Base-by-base conservation (phyloP, 805 yeast genomes). In the Yamadazyma takamatsuzukensis region DNA sequence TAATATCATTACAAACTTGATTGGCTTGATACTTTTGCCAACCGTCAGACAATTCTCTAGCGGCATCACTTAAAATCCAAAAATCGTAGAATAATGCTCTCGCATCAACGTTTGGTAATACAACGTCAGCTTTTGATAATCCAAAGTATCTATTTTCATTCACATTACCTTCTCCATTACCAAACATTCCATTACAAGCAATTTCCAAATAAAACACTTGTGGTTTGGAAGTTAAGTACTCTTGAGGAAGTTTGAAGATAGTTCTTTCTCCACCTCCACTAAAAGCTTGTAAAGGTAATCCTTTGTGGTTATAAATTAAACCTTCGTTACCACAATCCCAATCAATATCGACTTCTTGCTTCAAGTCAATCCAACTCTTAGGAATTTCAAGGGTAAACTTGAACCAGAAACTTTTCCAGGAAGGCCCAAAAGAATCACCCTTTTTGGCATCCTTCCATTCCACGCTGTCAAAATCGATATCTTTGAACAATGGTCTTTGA, bases 361-460 rank as follows among this genome's bases (percentile, higher is more conserved):
- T 40, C 15, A 65, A 53, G 7, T 61, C 44, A 13, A 66, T 29
- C 84, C 85, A 80, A 3, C 67, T 54, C 11, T 64, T 44, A 0
- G 96, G 95, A 4, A 90, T 64, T n/a, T 65, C 62, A 37, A 85
- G 59, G 10, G 69, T 59, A 14, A 90, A 61, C 45, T 77, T 74
- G 59, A 93, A 87, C 98, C 98, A 90, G 43, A 87, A 94, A 1
- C 97, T 83, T 37, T 90, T 81, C 98, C 98, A 90, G 10, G 94
- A 83, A 3, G 98, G 98, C 0, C 97, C 97, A 54, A 84, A 87
- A 6, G 68, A 61, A 45, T 84, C 80, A 15, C 93, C 94, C 43
- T 78, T 78, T 10, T 59, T 54, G n/a, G 85, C 81, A 15, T 66
- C 61, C 44, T 69, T 61, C 69, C 78, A 77, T 15, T 70, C 64